Evolutionary conservation across 306 rosid genomes (phyloP), one percentile per base, ranked within the genome.

Genomic region (Styphnolobium japonicum): DNA sequence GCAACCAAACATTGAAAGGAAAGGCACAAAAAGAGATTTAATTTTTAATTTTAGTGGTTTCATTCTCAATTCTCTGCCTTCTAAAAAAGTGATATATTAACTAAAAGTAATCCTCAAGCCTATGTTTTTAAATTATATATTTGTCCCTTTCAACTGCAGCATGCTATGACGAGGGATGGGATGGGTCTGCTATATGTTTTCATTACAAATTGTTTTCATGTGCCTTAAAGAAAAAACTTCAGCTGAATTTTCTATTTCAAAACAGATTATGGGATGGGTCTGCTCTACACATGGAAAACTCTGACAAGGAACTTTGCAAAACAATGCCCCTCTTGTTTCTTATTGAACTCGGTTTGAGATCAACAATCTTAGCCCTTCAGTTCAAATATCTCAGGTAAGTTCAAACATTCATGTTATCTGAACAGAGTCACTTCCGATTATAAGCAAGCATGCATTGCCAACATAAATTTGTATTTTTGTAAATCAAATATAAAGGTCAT

Each of bases 391-490:
- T 65, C 15, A 39, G 55, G 39, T 55, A 46, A 40, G 53, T 71
- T 78, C 40, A 55, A 60, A 36, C 53, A 61, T 42, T 39, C 25
- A 22, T 51, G 11, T 21, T 34, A 21, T 37, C 43, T 46, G 23
- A 67, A 64, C 43, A 70, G 73, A 70, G 6, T 64, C 25, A 45
- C 36, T 81, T 37, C 31, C 9, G 5, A 34, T 68, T 15, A 52
- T 23, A 79, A 81, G 75, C 52, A 79, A 61, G 37, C 29, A 27
- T 33, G 68, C 62, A 76, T 56, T 16, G 48, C 71, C 56, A 37
- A 5, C 31, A 49, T 27, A 49, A 55, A 73, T 58, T 52, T 27
- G n/a, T n/a, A n/a, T n/a, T n/a, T n/a, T n/a, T n/a, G 48, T 63
- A 46, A 49, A 80, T 34, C 48, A 29, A 33, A 51, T 34, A 51